Conservation (phyloP, 2,329 filamentous ascomycete genomes). For the Aspergillus arachidicola region DNA sequence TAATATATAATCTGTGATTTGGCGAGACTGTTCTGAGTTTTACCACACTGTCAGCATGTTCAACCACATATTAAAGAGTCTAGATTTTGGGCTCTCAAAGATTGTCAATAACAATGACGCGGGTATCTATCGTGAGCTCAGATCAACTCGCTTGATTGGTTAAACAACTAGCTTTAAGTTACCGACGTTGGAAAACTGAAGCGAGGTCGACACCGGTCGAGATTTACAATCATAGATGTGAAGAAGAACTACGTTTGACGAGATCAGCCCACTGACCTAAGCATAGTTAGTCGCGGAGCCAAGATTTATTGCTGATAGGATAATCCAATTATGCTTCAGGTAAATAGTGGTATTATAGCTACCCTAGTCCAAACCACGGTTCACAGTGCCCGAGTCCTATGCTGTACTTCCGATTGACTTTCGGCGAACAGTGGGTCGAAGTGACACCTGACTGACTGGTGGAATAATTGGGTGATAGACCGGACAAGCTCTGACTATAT, state of each 20-base stretch:
- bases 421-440: too few species aligned
- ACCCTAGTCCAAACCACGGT: too few species aligned
- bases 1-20: background rate
- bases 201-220: background rate
- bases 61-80: background rate
- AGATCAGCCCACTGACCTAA: background rate
- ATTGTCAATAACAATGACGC: too few species aligned
- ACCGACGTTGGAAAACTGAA: background rate
- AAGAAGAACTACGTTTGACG: background rate
- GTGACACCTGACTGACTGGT: background rate
- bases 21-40: background rate
- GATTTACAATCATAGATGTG: background rate
- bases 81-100: background rate
- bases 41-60: background rate
- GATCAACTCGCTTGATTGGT: background rate
- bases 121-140: too few species aligned
- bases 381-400: too few species aligned
- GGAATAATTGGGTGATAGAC: background rate
- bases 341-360: background rate
- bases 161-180: background rate
- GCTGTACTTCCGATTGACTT: too few species aligned
- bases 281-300: constrained; percentile 22
- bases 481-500: background rate
- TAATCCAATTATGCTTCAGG: background rate
- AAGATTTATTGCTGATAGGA: background rate